Base-by-base conservation (phyloP, 2,329 filamentous ascomycete genomes). In the Diaporthe australafricana region DNA sequence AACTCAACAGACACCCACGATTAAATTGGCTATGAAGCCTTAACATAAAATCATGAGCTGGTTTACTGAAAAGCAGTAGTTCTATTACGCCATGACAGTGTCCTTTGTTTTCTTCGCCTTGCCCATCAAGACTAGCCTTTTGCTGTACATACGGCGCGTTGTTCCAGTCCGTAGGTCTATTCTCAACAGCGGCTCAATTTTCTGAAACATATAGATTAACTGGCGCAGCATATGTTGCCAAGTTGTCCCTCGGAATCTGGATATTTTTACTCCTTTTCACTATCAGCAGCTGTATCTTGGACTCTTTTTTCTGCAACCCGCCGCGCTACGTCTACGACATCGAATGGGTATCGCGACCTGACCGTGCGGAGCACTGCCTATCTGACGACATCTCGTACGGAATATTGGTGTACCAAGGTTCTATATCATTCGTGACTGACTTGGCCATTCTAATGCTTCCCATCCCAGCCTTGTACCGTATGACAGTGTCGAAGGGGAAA, bases 261-360 rank as follows among this genome's bases (percentile, higher is more conserved):
- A 7, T n/a, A 1, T 62, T 62, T 20, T 38, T 62, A 1, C 17
- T 62, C 25, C 6, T 62, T 14, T 62, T 62, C 9, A 62, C 56
- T 6, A 17, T 62, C 1, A 62, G 56, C 27, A 16, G 38, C 5
- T 62, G 56, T 25, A 62, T 62, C 3, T 38, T 62, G 56, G 56
- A 62, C 25, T 38, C 56, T 8, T 62, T 62, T 32, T 62, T 62
- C 56, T 62, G 56, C 56, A 45, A 62, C 25, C 56, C 56, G 40
- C 56, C 56, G 16, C 56, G 56, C 2, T 62, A 62, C 11, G 40
- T 62, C 25, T 62, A 62, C 9, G 56, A 62, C 5, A 2, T 62
- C 6, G 11, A 62, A 1, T 62, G 56, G 56, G 40, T 62, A 22
- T 62, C 56, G 40, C 56, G 56, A 2, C 56, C 56, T 1, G 56